A percentile compares a stretch with the other conserved stretches of the same genome.
These are phyloP conservation scores for Scedosporium dehoogii DNA, from an alignment of 2,329 filamentous ascomycete species.

Conservation along the genomic window DNA sequence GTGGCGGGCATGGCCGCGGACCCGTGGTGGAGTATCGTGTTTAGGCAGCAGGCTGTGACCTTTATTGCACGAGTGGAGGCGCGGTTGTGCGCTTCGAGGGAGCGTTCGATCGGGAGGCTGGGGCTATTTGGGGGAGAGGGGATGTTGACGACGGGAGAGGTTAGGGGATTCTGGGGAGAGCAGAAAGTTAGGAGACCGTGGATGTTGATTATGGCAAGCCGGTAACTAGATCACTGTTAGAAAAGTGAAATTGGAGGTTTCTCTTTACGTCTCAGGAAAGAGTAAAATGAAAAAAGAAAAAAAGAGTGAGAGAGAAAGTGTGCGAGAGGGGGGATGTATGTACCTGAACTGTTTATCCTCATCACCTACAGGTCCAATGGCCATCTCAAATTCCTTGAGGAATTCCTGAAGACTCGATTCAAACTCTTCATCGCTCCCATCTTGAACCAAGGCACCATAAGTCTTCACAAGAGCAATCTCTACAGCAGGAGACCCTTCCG, in stretches of 20 bases:
- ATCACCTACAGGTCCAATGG: background rate
- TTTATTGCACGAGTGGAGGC: background rate
- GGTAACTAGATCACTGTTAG: background rate
- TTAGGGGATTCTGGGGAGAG: conserved; percentile 29
- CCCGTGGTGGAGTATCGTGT: background rate
- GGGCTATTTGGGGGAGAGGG: background rate
- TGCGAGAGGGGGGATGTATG: background rate
- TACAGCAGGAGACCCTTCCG: conserved; percentile 23
- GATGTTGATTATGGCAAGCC: background rate
- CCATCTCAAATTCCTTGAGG: conserved; percentile 23
- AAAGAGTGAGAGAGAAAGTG: background rate
- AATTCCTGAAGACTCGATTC: conserved; percentile 18
- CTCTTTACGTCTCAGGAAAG: background rate
- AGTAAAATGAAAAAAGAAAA: background rate
- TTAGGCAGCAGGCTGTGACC: background rate
- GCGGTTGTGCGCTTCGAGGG: background rate
- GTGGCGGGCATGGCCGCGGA: conserved; percentile 41
- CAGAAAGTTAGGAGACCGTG: background rate
- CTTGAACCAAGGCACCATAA: conserved; percentile 43
- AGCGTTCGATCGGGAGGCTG: background rate
- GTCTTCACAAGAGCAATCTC: conserved; percentile 54
- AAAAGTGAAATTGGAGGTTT: background rate
- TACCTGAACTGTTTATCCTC: background rate
- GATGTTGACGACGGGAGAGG: conserved; percentile 1
- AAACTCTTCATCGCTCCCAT: conserved; percentile 27